A percentile compares a stretch with the other conserved stretches of the same genome.
Evolutionary conservation across 1,284 basidiomycete species (phyloP).

Genomic region (Pyrrhoderma lamaoense): DNA sequence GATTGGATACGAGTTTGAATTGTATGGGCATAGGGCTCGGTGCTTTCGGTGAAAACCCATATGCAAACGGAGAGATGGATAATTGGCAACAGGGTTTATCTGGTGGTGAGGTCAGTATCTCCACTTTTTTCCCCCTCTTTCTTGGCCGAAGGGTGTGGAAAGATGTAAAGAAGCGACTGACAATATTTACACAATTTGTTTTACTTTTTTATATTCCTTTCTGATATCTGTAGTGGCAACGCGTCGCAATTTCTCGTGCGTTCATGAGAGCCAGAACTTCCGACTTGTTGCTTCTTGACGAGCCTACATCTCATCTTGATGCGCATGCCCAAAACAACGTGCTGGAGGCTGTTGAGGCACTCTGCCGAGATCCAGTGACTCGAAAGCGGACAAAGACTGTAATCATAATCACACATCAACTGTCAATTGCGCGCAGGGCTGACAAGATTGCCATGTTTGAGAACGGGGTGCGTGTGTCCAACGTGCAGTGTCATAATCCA

Average conservation of each 20-base stretch:
- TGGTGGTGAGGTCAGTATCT: conserved; percentile 62
- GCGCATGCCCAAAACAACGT: conserved; percentile 73
- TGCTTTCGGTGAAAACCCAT: conserved; percentile 10
- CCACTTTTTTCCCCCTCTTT: not conserved
- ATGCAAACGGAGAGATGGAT: conserved; percentile 30
- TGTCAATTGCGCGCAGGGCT: conserved; percentile 70
- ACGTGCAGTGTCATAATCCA: conserved; percentile 14
- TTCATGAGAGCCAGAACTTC: conserved; percentile 78
- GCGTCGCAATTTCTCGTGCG: conserved; percentile 73
- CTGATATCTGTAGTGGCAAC: conserved; percentile 59
- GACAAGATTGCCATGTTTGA: conserved; percentile 85
- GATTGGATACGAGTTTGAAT: conserved; percentile 60
- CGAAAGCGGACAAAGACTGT: conserved; percentile 61
- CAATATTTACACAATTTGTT: not conserved
- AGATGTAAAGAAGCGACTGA: too few relatives aligned
- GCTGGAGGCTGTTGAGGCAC: conserved; percentile 61
- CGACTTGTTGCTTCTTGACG: conserved; percentile 74
- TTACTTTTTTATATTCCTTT: not conserved
- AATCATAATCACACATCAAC: conserved; percentile 78
- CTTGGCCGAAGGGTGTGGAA: too few relatives aligned
- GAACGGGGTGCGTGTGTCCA: conserved; percentile 51
- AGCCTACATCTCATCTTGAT: conserved; percentile 78
- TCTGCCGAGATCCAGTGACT: conserved; percentile 43
- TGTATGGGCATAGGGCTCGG: conserved; percentile 41
- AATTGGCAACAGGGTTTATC: conserved; percentile 55